Conservation (phyloP, 2,329 filamentous ascomycete genomes). For the Amauroascus verrucosus region DNA sequence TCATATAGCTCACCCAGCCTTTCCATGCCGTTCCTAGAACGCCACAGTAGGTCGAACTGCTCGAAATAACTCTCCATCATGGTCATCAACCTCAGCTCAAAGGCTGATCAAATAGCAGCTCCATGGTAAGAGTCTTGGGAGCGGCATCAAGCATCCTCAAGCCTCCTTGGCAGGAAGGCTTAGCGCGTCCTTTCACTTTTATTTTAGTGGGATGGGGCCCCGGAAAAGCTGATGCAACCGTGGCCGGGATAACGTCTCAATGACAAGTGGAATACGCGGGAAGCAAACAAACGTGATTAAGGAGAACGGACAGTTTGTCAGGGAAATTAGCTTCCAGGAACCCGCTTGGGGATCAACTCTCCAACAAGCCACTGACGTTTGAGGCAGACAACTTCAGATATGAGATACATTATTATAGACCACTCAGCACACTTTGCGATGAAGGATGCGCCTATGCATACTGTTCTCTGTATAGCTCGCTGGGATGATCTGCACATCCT, state of each 20-base stretch:
- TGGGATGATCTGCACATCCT: background rate
- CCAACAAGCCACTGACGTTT: background rate
- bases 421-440: too few species aligned
- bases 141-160: constrained; percentile 8
- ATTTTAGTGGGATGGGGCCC: background rate
- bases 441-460: too few species aligned
- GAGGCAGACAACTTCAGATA: too few species aligned
- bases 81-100: background rate
- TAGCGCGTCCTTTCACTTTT: background rate
- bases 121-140: constrained; percentile 4
- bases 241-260: background rate
- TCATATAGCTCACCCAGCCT: background rate
- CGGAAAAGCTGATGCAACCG: constrained; percentile 4
- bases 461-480: background rate
- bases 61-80: background rate
- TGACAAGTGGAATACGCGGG: background rate
- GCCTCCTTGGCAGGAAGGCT: constrained; percentile 10
- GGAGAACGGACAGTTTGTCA: background rate
- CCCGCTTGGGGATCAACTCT: background rate
- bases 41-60: background rate
- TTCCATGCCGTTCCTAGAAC: background rate
- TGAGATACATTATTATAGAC: too few species aligned
- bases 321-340: constrained; percentile 4
- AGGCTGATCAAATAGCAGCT: background rate
- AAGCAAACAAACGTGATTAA: background rate